phyloP scores from a whole-genome alignment of 2,329 filamentous ascomycete species.

The Aspergillus luchuensis region DNA sequence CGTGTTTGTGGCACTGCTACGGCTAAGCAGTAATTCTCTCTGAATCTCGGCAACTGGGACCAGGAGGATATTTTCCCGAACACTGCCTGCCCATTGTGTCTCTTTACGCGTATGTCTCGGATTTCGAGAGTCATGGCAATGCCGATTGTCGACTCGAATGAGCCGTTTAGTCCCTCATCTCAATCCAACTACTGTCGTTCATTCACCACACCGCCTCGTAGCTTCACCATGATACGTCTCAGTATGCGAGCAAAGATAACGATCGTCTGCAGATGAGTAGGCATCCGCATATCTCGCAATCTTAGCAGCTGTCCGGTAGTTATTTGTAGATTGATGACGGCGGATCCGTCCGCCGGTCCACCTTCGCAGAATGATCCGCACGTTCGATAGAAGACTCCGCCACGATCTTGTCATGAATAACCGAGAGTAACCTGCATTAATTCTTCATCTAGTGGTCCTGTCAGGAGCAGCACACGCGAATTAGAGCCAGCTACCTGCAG shows the following conservation, averaged over 20 bases:
- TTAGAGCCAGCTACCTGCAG: too few species aligned
- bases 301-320: slow-evolving; percentile 2
- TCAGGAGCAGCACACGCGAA: too few species aligned
- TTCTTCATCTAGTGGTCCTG: too few species aligned
- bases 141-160: slow-evolving; percentile 7
- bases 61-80: not conserved
- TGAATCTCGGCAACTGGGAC: not conserved
- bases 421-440: too few species aligned
- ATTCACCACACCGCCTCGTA: slow-evolving; percentile 4
- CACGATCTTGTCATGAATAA: not conserved
- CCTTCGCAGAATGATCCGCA: not conserved
- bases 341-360: not conserved
- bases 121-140: slow-evolving; percentile 1
- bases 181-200: slow-evolving; percentile 17
- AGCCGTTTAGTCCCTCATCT: slow-evolving; percentile 2
- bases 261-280: not conserved
- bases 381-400: not conserved
- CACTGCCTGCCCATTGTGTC: not conserved
- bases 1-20: slow-evolving; percentile 17
- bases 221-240: not conserved
- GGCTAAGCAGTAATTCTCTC: slow-evolving; percentile 11
- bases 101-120: not conserved
- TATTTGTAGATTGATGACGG: not conserved
- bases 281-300: slow-evolving; percentile 3
- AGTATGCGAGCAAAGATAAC: not conserved